These are phyloP conservation scores for Lecanicillium sp. DNA, from an alignment of 2,329 filamentous ascomycete species.

Conservation along the genomic window DNA sequence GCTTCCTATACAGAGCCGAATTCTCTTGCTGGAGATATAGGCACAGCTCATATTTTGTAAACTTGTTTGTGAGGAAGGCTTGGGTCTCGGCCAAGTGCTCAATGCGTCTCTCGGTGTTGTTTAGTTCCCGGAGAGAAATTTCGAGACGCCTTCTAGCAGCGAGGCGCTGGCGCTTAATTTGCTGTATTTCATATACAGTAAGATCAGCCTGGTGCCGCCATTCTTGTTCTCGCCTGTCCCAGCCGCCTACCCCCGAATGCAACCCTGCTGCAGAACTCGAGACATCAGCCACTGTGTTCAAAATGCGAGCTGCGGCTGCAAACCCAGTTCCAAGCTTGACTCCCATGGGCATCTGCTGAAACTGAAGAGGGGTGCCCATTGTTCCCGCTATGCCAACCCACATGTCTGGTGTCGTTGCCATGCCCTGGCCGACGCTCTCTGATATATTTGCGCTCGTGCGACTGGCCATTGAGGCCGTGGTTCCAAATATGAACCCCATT, in stretches of 20 bases:
- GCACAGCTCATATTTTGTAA: slow-evolving; percentile 7
- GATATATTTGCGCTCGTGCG: slow-evolving; percentile 5
- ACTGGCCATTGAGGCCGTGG: slow-evolving; percentile 5
- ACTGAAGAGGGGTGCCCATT: slow-evolving; percentile 2
- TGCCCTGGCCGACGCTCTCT: slow-evolving; percentile 4
- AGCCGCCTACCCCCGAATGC: slow-evolving; percentile 1
- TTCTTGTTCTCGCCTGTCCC: slow-evolving; percentile 7
- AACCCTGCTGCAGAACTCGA: slow-evolving; percentile 4
- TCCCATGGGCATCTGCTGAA: slow-evolving; percentile 7
- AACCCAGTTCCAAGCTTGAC: slow-evolving; percentile 7
- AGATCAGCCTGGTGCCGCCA: slow-evolving; percentile 7
- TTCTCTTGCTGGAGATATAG: slow-evolving; percentile 7
- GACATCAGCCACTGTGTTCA: slow-evolving; percentile 6
- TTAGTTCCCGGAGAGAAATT: slow-evolving; percentile 3
- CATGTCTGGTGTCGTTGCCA: slow-evolving; percentile 6
- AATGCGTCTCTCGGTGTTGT: slow-evolving; percentile 7
- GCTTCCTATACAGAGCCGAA: slow-evolving; percentile 4
- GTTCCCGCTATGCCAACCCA: slow-evolving; percentile 5
- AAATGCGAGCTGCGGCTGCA: slow-evolving; percentile 4
- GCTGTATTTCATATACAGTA: slow-evolving; percentile 8
- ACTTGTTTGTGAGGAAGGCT: slow-evolving; percentile 6
- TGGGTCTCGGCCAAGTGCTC: slow-evolving; percentile 6
- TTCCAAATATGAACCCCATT: slow-evolving; percentile 4
- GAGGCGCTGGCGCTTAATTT: slow-evolving; percentile 8
- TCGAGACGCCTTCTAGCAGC: slow-evolving; percentile 6